Conservation (phyloP, 768 basidiomycete genomes). For the Lentinula boryana region DNA sequence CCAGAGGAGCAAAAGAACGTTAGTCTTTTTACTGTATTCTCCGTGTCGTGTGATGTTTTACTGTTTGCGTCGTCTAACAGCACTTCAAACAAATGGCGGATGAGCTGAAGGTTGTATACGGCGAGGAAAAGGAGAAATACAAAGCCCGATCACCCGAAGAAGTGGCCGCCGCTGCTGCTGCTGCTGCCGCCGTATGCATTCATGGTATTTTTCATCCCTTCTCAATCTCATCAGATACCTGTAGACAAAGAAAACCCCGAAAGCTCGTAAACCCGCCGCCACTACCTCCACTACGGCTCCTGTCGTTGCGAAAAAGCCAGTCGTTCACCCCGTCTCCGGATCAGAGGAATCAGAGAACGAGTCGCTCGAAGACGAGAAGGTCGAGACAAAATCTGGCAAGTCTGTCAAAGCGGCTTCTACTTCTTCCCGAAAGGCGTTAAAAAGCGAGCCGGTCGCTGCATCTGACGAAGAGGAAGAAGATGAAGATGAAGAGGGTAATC, state of each 20-base stretch:
- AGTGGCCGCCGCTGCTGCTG: constrained; percentile 5
- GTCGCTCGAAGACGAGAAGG: neutral
- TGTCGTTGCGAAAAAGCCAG: constrained; percentile 1
- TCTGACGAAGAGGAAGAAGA: neutral
- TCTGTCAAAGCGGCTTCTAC: neutral
- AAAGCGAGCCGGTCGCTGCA: neutral
- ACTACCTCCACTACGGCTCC: neutral
- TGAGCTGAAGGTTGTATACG: constrained; percentile 36
- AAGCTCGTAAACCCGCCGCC: neutral
- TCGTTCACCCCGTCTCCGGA: neutral
- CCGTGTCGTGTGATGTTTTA: neutral
- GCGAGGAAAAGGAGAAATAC: constrained; percentile 18
- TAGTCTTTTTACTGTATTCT: constrained; percentile 13
- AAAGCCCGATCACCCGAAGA: constrained; percentile 1
- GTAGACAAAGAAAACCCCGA: neutral
- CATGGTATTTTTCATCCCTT: neutral
- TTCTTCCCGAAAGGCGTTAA: neutral
- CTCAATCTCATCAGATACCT: neutral
- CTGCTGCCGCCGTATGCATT: constrained; percentile 2
- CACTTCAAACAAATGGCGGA: constrained; percentile 35
- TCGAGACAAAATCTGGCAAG: neutral
- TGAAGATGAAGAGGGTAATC: constrained; percentile 2
- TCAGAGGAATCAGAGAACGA: constrained; percentile 9
- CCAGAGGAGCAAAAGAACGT: constrained; percentile 49
- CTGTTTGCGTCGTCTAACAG: neutral